Evolutionary conservation across 1,284 basidiomycete species (phyloP), one percentile per base, ranked within the genome.

Genomic region (Exobasidium cylindrosporum): DNA sequence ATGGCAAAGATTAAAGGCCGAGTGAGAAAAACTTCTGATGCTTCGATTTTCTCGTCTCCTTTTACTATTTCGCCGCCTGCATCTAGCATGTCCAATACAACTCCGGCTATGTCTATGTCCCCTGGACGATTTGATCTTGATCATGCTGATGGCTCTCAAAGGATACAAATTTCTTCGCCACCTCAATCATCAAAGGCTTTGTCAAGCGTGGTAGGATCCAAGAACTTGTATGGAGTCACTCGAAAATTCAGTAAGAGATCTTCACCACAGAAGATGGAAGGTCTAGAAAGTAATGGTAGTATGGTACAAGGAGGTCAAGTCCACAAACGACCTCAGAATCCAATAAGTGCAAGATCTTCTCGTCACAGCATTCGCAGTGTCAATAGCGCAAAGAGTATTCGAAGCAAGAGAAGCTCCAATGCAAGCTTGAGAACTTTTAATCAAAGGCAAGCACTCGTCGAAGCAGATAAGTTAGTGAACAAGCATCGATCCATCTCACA

Each of bases 341-440:
- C 29, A 26, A 7, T 7, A 50, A 50, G 21, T 21, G 47, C 21
- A 50, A 40, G 35, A 17, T 40, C 10, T 7, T 40, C 35, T 40
- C 35, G 35, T 40, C 35, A 40, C 10, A 40, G 35, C 35, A 40
- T 40, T 40, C 35, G 35, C 7, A 40, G 35, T 17, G 26, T 50
- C 4, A 28, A 13, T 24, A 50, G 47, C 13, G 21, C 21, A 13
- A 21, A 29, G 4, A 55, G 53, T 28, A 30, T 23, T 23, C 53
- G 53, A 14, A 55, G 53, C 29, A 55, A 44, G 30, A 31, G 53
- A 55, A 55, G 53, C 32, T 35, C 53, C 29, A 55, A 35, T 35
- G 29, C 53, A 3, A 55, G 53, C 17, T 35, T 55, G 29, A 23
- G 53, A 17, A 24, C 26, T 4, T 21, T n/a, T 3, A 29, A 21